Evolutionary conservation across 2,329 filamentous ascomycete genomes (phyloP).

Genomic region (Arthrobotrys musiformis): DNA sequence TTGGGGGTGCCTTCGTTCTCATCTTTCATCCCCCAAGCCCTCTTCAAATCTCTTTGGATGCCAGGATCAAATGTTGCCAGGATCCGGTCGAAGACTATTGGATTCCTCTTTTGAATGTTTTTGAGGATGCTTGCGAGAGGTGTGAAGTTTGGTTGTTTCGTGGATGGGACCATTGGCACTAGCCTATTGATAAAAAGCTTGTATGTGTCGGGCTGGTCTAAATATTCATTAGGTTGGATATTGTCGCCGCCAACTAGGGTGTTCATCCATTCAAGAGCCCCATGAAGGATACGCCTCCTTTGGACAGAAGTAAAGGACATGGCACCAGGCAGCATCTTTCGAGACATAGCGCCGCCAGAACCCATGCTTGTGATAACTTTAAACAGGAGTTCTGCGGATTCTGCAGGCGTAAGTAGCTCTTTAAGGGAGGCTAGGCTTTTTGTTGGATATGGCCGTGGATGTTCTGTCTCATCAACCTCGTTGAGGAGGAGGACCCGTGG

Average conservation of each 20-base stretch:
- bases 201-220: constrained; percentile 58
- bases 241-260: constrained; percentile 53
- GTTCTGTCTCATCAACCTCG: constrained; percentile 59
- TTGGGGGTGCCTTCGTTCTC: constrained; percentile 57
- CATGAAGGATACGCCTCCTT: constrained; percentile 58
- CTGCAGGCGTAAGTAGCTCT: constrained; percentile 56
- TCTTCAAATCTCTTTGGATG: constrained; percentile 58
- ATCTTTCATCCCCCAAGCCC: constrained; percentile 58
- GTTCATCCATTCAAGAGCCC: constrained; percentile 59
- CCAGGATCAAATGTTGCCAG: constrained; percentile 58
- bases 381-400: constrained; percentile 58
- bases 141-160: constrained; percentile 58
- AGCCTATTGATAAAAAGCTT: constrained; percentile 58
- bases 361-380: constrained; percentile 59
- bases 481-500: constrained; percentile 59
- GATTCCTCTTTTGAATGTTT: constrained; percentile 57
- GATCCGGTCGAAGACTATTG: constrained; percentile 57
- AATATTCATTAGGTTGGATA: constrained; percentile 57
- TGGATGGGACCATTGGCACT: constrained; percentile 58
- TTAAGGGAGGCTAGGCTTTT: constrained; percentile 59
- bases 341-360: constrained; percentile 57
- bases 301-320: constrained; percentile 58
- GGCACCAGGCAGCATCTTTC: constrained; percentile 57
- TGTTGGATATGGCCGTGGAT: constrained; percentile 57
- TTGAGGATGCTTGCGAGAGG: constrained; percentile 57